Evolutionary conservation across 2,329 filamentous ascomycete species (phyloP).

Genomic region (Davidsoniella australis): DNA sequence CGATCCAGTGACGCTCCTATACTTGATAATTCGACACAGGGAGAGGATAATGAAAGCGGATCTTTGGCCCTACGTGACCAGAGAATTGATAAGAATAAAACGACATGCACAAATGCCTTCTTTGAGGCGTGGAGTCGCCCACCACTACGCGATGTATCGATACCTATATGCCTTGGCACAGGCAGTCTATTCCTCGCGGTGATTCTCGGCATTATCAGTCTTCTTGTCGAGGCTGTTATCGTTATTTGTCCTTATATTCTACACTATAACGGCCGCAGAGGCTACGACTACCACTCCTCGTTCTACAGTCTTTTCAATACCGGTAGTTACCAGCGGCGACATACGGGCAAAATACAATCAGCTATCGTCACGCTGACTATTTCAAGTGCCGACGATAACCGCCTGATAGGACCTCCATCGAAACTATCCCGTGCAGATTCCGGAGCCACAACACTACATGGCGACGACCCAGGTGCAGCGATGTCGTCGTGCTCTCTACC

Average conservation of each 20-base stretch:
- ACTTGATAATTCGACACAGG: too few relatives aligned
- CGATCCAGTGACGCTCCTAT: too few relatives aligned
- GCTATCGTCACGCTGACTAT: too few relatives aligned
- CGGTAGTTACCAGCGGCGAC: neutral
- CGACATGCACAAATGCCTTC: conserved; percentile 5
- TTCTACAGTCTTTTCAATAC: neutral
- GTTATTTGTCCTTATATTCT: neutral
- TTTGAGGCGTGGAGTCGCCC: conserved; percentile 3
- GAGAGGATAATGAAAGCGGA: neutral
- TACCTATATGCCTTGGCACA: conserved; percentile 1
- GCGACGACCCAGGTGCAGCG: too few relatives aligned
- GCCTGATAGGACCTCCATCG: too few relatives aligned
- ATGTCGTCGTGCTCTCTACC: too few relatives aligned
- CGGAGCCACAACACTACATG: too few relatives aligned
- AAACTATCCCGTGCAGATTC: too few relatives aligned
- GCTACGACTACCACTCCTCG: neutral
- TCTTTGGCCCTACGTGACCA: neutral
- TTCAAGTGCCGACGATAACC: too few relatives aligned
- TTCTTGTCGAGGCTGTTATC: conserved; percentile 1
- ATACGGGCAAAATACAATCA: neutral
- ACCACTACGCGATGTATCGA: neutral
- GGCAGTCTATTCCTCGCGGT: neutral
- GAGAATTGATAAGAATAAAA: neutral
- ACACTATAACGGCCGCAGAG: neutral
- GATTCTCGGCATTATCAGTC: neutral